These are phyloP conservation scores for Penicillium canariense DNA, from an alignment of 495 filamentous ascomycete species.

Conservation along the genomic window DNA sequence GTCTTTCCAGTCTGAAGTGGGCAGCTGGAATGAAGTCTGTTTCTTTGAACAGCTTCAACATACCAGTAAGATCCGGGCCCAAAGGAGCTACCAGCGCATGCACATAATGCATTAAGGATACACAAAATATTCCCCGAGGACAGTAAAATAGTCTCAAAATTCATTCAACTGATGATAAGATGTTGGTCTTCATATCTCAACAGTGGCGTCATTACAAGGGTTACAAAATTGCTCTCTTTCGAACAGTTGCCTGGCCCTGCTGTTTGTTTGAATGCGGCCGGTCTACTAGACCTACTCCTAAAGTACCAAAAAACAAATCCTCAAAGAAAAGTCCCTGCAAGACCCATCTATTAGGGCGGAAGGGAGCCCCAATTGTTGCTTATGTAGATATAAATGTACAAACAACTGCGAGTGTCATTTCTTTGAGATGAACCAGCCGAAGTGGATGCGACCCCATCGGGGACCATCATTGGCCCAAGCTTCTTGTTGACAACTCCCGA, in stretches of 20 bases:
- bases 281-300: too few species aligned
- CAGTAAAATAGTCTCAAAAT: too few species aligned
- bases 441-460: not conserved
- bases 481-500: slow-evolving; percentile 41
- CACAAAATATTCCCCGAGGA: not conserved
- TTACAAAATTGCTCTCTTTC: too few species aligned
- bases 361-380: too few species aligned
- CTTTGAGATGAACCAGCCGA: not conserved
- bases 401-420: not conserved
- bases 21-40: not conserved
- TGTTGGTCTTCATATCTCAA: too few species aligned
- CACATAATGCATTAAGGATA: not conserved
- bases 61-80: not conserved
- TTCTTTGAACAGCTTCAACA: not conserved
- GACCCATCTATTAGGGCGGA: too few species aligned
- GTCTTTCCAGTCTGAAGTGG: not conserved
- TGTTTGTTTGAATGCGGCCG: too few species aligned
- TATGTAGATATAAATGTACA: not conserved
- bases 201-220: too few species aligned
- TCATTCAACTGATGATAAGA: too few species aligned
- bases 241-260: too few species aligned
- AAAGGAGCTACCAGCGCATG: not conserved
- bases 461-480: slow-evolving; percentile 41
- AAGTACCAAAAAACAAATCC: too few species aligned
- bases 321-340: too few species aligned